phyloP scores from a whole-genome alignment of 23 red algal genomes.

The Gracilariopsis chorda region DNA sequence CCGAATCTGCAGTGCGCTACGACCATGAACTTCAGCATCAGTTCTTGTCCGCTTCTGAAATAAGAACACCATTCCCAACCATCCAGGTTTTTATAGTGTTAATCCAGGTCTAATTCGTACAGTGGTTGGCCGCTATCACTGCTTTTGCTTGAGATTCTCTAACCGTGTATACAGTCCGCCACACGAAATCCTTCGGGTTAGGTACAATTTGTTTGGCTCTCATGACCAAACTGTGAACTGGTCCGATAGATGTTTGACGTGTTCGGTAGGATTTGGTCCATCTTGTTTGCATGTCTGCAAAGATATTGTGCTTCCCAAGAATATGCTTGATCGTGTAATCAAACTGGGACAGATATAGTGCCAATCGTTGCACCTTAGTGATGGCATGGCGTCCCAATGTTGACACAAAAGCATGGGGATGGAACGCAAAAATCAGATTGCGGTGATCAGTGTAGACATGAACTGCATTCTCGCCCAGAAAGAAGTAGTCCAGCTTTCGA shows the following conservation, averaged over 20 bases:
- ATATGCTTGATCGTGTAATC: conserved; percentile 39
- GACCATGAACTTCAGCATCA: conserved; percentile 29
- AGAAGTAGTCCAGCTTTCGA: conserved; percentile 21
- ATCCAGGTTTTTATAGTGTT: neutral
- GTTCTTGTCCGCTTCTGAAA: neutral
- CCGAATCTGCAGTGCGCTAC: neutral
- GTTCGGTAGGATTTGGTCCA: no score
- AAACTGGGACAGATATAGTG: conserved; percentile 16
- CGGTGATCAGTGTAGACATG: conserved; percentile 33
- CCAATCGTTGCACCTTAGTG: conserved; percentile 30
- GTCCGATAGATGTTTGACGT: no score
- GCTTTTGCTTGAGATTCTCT: no score
- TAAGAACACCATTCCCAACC: neutral
- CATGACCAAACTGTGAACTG: no score
- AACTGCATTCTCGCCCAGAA: neutral
- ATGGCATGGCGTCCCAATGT: conserved; percentile 11
- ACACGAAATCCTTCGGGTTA: no score
- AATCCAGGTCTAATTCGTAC: neutral
- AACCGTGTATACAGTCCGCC: no score
- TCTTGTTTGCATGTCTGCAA: conserved; percentile 19
- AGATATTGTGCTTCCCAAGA: neutral
- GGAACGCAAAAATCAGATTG: conserved; percentile 10
- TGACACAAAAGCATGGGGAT: neutral
- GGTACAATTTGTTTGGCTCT: no score
- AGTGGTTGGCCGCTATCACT: no score